phyloP scores from a whole-genome alignment of 73 alveolate species.

The Loxodes magnus region DNA sequence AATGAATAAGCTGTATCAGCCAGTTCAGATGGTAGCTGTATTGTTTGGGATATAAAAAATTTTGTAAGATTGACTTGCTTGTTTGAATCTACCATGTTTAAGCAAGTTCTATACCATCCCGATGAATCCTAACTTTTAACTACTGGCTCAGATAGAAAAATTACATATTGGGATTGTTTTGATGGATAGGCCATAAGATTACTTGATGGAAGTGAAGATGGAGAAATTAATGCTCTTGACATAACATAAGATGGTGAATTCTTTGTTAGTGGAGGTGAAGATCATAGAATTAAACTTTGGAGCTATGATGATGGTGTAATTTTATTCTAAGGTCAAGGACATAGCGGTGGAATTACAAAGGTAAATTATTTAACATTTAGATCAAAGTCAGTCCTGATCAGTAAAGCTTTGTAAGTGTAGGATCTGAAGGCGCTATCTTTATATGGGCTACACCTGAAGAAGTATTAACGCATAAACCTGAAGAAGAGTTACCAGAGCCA shows the following conservation, averaged over 20 bases:
- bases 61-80: constrained; percentile 88
- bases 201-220: constrained; percentile 97
- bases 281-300: constrained; percentile 90
- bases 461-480: too few species aligned
- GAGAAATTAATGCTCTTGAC: constrained; percentile 97
- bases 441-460: constrained; percentile 94
- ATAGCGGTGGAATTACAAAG: constrained; percentile 73
- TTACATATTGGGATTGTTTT: constrained; percentile 89
- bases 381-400: constrained; percentile 80
- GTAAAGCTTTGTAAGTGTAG: constrained; percentile 64
- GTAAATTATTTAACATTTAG: constrained; percentile 27
- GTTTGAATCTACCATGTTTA: constrained; percentile 97
- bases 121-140: constrained; percentile 95
- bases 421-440: constrained; percentile 95
- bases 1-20: constrained; percentile 94
- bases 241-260: constrained; percentile 91
- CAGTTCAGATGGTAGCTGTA: constrained; percentile 96
- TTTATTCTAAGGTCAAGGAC: constrained; percentile 74
- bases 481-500: too few species aligned
- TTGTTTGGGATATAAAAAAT: constrained; percentile 91
- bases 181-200: constrained; percentile 94
- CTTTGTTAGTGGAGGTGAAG: constrained; percentile 98
- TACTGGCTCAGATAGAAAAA: constrained; percentile 94
- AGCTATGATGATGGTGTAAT: constrained; percentile 89
- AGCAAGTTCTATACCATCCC: constrained; percentile 93